Percentiles rank a stretch among this genome's conserved stretches.
Conservation (phyloP, 179 eudicot genomes). For the Dionaea muscipula region DNA sequence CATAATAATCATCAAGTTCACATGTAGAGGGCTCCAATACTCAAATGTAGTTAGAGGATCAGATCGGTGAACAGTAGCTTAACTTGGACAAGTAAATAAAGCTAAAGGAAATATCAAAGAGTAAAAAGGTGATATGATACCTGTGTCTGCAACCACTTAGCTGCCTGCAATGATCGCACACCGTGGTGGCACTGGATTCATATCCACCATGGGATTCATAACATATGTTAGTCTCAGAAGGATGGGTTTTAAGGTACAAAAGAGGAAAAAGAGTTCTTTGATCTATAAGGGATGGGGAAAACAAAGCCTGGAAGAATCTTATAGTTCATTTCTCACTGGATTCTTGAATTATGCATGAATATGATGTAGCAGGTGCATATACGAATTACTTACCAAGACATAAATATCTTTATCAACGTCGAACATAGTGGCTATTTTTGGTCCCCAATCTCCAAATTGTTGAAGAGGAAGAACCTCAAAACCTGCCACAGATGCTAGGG, state of each 20-base stretch:
- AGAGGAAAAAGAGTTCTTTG: neutral
- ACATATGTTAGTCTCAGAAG: constrained; percentile 12
- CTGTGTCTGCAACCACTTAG: constrained; percentile 94
- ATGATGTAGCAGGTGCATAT: neutral
- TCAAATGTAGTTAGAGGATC: too few species aligned
- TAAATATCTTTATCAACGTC: constrained; percentile 77
- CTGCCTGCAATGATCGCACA: constrained; percentile 80
- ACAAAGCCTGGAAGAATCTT: too few species aligned
- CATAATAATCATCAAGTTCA: too few species aligned
- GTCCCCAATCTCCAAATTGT: constrained; percentile 90
- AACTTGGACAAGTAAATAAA: neutral
- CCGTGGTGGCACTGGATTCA: constrained; percentile 90
- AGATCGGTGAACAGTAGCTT: neutral
- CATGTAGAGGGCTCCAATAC: too few species aligned
- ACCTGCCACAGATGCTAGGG: constrained; percentile 65
- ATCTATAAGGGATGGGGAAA: too few species aligned
- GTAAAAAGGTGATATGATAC: constrained; percentile 27
- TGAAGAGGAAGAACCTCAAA: constrained; percentile 88
- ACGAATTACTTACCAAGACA: constrained; percentile 55
- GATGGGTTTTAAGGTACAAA: neutral
- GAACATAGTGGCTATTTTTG: constrained; percentile 68
- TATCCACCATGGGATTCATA: too few species aligned
- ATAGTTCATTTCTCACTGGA: neutral
- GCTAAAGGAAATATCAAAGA: neutral
- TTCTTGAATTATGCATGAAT: neutral